Conservation (phyloP, 148 eudicot genomes). For the Amaranthus cruentus region DNA sequence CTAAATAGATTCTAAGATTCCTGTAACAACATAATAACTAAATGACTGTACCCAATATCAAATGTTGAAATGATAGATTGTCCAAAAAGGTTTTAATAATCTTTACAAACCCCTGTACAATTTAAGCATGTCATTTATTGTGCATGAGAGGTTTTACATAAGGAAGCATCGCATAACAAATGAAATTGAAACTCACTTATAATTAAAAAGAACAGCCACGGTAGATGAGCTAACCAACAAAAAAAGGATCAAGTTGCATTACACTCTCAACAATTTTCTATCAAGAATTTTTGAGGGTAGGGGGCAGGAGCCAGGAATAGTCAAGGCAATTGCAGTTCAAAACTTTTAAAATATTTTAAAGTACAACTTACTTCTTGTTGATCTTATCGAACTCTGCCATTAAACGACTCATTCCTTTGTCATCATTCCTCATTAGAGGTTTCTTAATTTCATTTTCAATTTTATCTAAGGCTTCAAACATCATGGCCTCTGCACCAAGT, state of each 20-base stretch:
- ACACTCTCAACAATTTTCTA: neutral
- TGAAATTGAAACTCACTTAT: neutral
- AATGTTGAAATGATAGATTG: neutral
- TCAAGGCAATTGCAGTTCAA: neutral
- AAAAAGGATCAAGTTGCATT: neutral
- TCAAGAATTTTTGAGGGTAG: too few relatives aligned
- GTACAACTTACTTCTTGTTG: constrained; percentile 66
- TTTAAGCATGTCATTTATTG: neutral
- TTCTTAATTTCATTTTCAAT: constrained; percentile 80
- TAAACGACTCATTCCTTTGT: constrained; percentile 67
- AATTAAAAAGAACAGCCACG: neutral
- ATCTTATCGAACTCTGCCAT: constrained; percentile 71
- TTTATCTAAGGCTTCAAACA: constrained; percentile 86
- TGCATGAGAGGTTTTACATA: neutral
- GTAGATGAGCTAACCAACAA: neutral
- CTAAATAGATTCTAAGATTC: neutral
- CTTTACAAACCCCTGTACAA: neutral
- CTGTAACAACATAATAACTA: too few relatives aligned
- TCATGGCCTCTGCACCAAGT: constrained; percentile 84
- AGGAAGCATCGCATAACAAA: neutral
- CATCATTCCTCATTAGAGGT: constrained; percentile 86
- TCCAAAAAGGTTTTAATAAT: neutral
- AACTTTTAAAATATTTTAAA: neutral
- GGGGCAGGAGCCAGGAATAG: neutral
- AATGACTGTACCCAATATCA: neutral